Evolutionary conservation across 2,329 filamentous ascomycete genomes (phyloP).

Genomic region (Phialophora macrospora): DNA sequence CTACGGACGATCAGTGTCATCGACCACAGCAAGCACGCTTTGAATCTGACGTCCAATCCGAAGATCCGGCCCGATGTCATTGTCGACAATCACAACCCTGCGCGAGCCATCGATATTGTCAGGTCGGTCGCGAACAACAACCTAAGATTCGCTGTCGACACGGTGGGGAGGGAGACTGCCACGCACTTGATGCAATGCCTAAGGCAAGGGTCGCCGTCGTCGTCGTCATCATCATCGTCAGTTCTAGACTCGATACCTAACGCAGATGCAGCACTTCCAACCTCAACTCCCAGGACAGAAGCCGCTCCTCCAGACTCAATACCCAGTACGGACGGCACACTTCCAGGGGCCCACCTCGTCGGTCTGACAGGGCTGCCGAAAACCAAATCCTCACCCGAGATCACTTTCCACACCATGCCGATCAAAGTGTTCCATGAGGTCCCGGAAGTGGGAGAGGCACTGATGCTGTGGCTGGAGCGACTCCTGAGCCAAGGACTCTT

Average conservation of each 20-base stretch:
- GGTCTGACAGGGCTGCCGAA: constrained; percentile 72
- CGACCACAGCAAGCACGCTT: constrained; percentile 69
- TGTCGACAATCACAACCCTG: constrained; percentile 69
- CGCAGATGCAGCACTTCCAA: not conserved
- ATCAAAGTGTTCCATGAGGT: constrained; percentile 78
- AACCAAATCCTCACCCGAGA: constrained; percentile 43
- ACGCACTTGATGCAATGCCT: constrained; percentile 62
- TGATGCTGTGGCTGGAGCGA: constrained; percentile 70
- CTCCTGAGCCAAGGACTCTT: constrained; percentile 62
- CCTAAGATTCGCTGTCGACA: constrained; percentile 72
- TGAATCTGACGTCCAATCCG: constrained; percentile 20
- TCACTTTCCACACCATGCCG: constrained; percentile 66
- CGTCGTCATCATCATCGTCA: not conserved
- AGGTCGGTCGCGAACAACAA: constrained; percentile 59
- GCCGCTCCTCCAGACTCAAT: not conserved
- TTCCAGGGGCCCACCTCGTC: constrained; percentile 62
- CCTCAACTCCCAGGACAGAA: not conserved
- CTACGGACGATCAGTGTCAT: constrained; percentile 69
- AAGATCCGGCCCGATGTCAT: constrained; percentile 59
- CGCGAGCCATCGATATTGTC: constrained; percentile 69
- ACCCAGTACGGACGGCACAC: not conserved
- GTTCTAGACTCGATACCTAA: not conserved
- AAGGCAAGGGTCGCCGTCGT: constrained; percentile 29
- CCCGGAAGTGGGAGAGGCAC: constrained; percentile 63
- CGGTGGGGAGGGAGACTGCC: constrained; percentile 68